Conservation (phyloP, 352 stramenopile species). For the Pythium biforme region DNA sequence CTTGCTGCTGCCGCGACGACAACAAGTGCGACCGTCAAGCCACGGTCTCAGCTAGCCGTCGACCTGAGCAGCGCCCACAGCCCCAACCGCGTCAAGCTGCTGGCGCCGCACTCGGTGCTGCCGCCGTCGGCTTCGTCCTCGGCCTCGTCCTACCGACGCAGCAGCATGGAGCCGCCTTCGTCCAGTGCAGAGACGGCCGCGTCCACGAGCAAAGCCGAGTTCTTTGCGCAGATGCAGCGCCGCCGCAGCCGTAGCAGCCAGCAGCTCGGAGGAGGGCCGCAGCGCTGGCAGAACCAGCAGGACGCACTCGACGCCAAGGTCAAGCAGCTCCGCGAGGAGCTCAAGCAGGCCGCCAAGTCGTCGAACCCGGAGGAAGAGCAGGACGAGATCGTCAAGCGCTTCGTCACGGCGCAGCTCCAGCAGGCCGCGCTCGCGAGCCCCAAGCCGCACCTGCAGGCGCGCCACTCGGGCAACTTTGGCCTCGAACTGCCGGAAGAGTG, state of each 20-base stretch:
- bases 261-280: background rate
- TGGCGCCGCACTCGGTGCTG: constrained; percentile 15
- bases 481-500: constrained; percentile 25
- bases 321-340: constrained; percentile 22
- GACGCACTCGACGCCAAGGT: constrained; percentile 24
- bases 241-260: constrained; percentile 17
- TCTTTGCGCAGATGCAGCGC: constrained; percentile 4
- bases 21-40: background rate
- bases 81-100: constrained; percentile 11
- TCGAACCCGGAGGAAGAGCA: constrained; percentile 39
- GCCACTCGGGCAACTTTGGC: constrained; percentile 23
- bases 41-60: constrained; percentile 3
- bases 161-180: background rate
- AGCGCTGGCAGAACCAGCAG: constrained; percentile 19
- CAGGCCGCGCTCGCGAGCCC: constrained; percentile 22
- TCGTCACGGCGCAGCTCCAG: constrained; percentile 62
- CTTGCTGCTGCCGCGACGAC: background rate
- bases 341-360: constrained; percentile 17
- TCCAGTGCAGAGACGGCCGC: background rate
- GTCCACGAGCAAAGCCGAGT: constrained; percentile 26
- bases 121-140: background rate
- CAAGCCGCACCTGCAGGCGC: constrained; percentile 4
- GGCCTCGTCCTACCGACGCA: background rate
- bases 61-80: constrained; percentile 14
- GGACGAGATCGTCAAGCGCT: constrained; percentile 65